phyloP scores from a whole-genome alignment of 2,329 filamentous ascomycete genomes.

The Ophiocordyceps australis region DNA sequence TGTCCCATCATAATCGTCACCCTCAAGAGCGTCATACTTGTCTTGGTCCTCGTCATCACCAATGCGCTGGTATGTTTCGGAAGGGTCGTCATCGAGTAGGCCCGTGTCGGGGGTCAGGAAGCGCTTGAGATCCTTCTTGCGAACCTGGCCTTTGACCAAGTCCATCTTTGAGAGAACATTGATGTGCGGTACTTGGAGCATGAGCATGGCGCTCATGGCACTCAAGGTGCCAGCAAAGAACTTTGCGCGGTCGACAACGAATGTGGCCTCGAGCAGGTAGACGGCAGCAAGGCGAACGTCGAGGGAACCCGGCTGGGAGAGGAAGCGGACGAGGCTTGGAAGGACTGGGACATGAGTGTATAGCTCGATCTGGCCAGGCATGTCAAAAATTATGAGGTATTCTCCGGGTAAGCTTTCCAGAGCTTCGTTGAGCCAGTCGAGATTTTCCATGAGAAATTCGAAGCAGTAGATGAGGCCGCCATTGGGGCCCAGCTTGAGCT shows the following conservation, averaged over 20 bases:
- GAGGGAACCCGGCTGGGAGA: conserved; percentile 61
- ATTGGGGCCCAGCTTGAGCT: conserved; percentile 78
- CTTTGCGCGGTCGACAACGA: conserved; percentile 88
- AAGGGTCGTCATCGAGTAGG: conserved; percentile 64
- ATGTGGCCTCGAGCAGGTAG: conserved; percentile 89
- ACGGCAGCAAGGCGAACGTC: conserved; percentile 86
- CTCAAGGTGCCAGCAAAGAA: conserved; percentile 92
- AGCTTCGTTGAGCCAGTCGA: conserved; percentile 76
- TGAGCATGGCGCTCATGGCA: conserved; percentile 97
- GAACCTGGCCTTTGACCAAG: conserved; percentile 75
- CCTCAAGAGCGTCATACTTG: conserved; percentile 14
- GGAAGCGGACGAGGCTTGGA: conserved; percentile 63
- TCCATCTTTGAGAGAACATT: conserved; percentile 98
- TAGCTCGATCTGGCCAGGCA: conserved; percentile 96
- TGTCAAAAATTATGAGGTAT: conserved; percentile 94
- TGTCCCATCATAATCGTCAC: conserved; percentile 30
- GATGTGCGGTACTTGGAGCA: conserved; percentile 92
- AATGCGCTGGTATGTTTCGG: too few species aligned
- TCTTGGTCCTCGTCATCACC: too few species aligned
- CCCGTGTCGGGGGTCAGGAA: conserved; percentile 77
- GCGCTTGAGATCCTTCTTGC: conserved; percentile 72
- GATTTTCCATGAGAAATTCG: conserved; percentile 85
- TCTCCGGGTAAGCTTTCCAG: conserved; percentile 81
- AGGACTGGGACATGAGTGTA: conserved; percentile 94
- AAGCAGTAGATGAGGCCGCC: conserved; percentile 93